Conservation (phyloP, 257 asterid species). For the Sherardia arvensis region DNA sequence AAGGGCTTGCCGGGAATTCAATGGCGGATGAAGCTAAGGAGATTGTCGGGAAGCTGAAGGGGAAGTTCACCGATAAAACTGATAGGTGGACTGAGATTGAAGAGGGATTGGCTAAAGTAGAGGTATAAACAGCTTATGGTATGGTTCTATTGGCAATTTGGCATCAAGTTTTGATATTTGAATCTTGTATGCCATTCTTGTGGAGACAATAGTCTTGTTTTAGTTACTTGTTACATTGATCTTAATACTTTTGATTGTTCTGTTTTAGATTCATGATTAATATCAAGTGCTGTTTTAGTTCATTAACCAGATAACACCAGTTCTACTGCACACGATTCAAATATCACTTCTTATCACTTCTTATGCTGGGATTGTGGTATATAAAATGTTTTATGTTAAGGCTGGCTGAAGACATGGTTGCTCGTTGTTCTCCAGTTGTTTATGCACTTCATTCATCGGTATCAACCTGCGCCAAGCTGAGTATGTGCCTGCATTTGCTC, state of each 20-base stretch:
- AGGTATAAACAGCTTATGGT: slow-evolving; percentile 16
- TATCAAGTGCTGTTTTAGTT: background rate
- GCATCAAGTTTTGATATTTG: background rate
- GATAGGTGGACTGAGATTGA: slow-evolving; percentile 66
- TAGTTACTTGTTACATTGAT: background rate
- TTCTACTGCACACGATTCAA: too few relatives aligned
- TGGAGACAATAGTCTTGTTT: background rate
- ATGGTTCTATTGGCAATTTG: background rate
- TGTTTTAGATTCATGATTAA: background rate
- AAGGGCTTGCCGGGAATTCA: slow-evolving; percentile 48
- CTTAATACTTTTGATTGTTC: background rate
- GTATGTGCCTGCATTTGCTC: too few relatives aligned
- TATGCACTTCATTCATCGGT: too few relatives aligned
- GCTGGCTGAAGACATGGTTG: too few relatives aligned
- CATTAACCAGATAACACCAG: too few relatives aligned
- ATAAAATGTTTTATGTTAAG: too few relatives aligned
- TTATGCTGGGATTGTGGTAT: too few relatives aligned
- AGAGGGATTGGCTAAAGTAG: slow-evolving; percentile 45
- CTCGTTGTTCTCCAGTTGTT: too few relatives aligned
- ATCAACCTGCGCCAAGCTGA: too few relatives aligned
- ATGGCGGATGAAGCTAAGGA: slow-evolving; percentile 57
- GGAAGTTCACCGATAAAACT: slow-evolving; percentile 40
- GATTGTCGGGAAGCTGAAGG: slow-evolving; percentile 44
- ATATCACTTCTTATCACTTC: too few relatives aligned
- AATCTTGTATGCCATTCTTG: background rate